A percentile compares a stretch with the other conserved stretches of the same genome.
Evolutionary conservation across 2,329 filamentous ascomycete genomes (phyloP).

Genomic region (Fusarium illudens): DNA sequence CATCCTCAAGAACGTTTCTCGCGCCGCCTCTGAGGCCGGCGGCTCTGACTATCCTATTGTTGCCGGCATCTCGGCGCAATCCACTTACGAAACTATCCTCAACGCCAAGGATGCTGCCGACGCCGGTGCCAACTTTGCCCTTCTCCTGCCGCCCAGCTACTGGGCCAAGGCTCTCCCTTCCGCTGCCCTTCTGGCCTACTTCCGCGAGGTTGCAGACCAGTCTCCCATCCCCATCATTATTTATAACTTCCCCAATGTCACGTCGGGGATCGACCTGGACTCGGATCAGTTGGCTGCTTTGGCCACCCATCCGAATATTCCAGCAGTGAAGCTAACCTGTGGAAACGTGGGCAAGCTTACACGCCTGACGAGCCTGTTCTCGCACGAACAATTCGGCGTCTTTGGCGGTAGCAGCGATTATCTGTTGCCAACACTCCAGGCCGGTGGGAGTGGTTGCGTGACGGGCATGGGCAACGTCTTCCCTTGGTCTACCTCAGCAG

Average conservation of each 20-base stretch:
- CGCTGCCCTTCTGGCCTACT: constrained; percentile 68
- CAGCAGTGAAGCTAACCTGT: constrained; percentile 73
- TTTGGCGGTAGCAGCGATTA: constrained; percentile 56
- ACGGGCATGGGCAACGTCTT: constrained; percentile 59
- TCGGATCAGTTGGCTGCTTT: constrained; percentile 69
- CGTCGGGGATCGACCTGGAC: constrained; percentile 69
- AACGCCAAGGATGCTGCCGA: constrained; percentile 72
- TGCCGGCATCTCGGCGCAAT: constrained; percentile 55
- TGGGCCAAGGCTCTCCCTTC: constrained; percentile 65
- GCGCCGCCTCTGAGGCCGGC: constrained; percentile 48
- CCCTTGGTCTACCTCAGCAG: constrained; percentile 50
- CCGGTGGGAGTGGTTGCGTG: constrained; percentile 53
- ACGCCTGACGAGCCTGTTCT: constrained; percentile 57
- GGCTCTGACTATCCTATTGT: constrained; percentile 52
- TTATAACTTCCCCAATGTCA: constrained; percentile 74
- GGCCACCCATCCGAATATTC: constrained; percentile 70
- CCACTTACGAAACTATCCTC: constrained; percentile 70
- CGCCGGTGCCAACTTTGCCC: constrained; percentile 75
- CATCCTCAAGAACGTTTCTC: constrained; percentile 51
- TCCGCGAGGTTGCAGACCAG: constrained; percentile 66
- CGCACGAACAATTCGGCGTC: constrained; percentile 51
- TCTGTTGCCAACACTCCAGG: constrained; percentile 51
- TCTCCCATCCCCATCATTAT: constrained; percentile 73
- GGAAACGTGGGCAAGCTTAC: constrained; percentile 76
- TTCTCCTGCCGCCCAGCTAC: constrained; percentile 80